phyloP scores from a whole-genome alignment of 73 alveolate species.

The Paramecium primaurelia region DNA sequence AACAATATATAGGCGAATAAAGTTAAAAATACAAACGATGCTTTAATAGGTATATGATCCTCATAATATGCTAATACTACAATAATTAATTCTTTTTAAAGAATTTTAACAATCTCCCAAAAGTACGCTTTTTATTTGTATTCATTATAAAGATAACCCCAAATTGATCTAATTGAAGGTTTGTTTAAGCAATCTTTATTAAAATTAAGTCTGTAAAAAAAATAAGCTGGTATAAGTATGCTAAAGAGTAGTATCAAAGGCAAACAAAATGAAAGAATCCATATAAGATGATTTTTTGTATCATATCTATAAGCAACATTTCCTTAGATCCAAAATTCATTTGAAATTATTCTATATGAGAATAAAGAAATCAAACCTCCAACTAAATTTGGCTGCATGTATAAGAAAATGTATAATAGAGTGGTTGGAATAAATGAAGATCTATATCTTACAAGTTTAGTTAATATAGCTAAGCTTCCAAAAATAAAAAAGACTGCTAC shows the following conservation, averaged over 20 bases:
- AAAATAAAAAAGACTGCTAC: not conserved
- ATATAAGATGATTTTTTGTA: not conserved
- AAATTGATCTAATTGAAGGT: not conserved
- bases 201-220: not conserved
- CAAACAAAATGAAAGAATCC: not conserved
- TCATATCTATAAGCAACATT: constrained; percentile 23
- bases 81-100: not conserved
- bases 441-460: not conserved
- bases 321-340: not conserved
- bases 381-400: not conserved
- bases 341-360: not conserved
- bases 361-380: not conserved
- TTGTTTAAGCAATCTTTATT: not conserved
- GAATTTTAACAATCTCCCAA: constrained; percentile 19
- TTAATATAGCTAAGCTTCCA: not conserved
- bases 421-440: not conserved
- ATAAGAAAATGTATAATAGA: not conserved
- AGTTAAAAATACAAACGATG: not conserved
- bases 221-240: not conserved
- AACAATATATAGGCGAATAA: not conserved
- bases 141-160: constrained; percentile 16
- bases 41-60: not conserved
- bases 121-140: not conserved
- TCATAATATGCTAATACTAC: not conserved
- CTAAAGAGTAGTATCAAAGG: not conserved